Evolutionary conservation across 768 basidiomycete genomes (phyloP).

Genomic region (Galerina sulciceps): DNA sequence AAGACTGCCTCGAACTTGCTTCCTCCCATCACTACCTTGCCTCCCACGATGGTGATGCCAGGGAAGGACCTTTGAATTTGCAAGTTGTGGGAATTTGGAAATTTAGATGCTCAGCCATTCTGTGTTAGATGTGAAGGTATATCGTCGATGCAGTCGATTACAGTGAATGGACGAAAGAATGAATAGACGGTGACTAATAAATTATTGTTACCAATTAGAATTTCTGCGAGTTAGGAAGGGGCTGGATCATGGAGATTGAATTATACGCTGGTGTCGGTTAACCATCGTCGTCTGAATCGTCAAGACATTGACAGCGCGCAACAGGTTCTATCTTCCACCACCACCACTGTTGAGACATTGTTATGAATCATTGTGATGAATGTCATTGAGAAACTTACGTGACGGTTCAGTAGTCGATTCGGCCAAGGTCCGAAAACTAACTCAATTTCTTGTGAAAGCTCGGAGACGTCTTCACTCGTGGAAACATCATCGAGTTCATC

Average conservation of each 20-base stretch:
- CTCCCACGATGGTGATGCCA: slow-evolving; percentile 88
- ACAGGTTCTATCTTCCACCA: slow-evolving; percentile 75
- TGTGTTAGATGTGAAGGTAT: too few species aligned
- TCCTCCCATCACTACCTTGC: slow-evolving; percentile 87
- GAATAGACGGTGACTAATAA: too few species aligned
- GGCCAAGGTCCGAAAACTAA: slow-evolving; percentile 71
- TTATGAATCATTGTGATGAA: background rate
- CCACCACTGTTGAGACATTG: slow-evolving; percentile 68
- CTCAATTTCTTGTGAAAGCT: slow-evolving; percentile 53
- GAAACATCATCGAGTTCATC: slow-evolving; percentile 16
- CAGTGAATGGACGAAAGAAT: too few species aligned
- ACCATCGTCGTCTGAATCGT: slow-evolving; percentile 55
- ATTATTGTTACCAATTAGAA: too few species aligned
- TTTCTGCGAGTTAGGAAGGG: too few species aligned
- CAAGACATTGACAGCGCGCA: slow-evolving; percentile 63
- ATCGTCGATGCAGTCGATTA: too few species aligned
- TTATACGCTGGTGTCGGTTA: slow-evolving; percentile 7
- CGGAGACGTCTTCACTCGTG: slow-evolving; percentile 30
- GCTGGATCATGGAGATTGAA: background rate
- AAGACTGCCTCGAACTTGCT: slow-evolving; percentile 73
- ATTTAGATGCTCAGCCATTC: background rate
- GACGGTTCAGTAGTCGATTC: slow-evolving; percentile 64
- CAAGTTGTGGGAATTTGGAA: background rate
- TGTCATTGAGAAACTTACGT: slow-evolving; percentile 46
- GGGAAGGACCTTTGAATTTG: slow-evolving; percentile 27